Base-by-base conservation (phyloP, 2,329 filamentous ascomycete species). In the Colletotrichum sp. region DNA sequence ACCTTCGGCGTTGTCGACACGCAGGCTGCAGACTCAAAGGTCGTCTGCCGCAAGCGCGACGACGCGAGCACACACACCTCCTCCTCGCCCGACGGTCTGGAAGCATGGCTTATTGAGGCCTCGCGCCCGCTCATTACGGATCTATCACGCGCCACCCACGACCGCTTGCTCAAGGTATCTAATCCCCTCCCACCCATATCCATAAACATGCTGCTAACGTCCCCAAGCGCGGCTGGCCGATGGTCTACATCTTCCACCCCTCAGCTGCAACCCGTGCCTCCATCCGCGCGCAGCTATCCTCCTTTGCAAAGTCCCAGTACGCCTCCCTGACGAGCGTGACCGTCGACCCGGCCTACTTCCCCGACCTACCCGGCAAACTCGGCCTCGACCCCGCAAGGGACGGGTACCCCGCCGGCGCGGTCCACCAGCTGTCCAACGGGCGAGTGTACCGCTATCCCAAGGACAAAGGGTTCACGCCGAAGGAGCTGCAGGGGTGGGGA, bases 171-270 rank as follows among this genome's bases (percentile, higher is more conserved):
- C 24, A 80, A 84, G 52, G 85, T 86, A 68, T 79, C 84, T 79
- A 5, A 18, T 18, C 26, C 69, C n/a, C 16, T 32, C 18, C 34
- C 18, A 12, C 24, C 7, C 6, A 18, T 10, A 34, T 26, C 21
- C 34, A 13, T 34, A 21, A 32, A 6, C 7, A 64, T 32, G 1
- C 6, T 3, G 12, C 78, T 76, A 72, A 34, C 12, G 5, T 49
- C 62, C 32, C 81, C 8, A 16, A 75, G 75, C 83, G 82, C 59
- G 83, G 80, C 24, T 84, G 81, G 81, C 81, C 85, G 8, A 85
- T 86, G 78, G 80, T 86, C 59, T 86, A 86, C 76, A 76, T 86
- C 64, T 85, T 86, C 72, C 81, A 82, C 9, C 63, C 76, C 7
- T 83, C 82, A 28, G 80, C 82, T 36, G 30, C 70, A 8, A 80